Evolutionary conservation across 2,329 filamentous ascomycete genomes (phyloP).

Genomic region (Pseudogymnoascus destructans): DNA sequence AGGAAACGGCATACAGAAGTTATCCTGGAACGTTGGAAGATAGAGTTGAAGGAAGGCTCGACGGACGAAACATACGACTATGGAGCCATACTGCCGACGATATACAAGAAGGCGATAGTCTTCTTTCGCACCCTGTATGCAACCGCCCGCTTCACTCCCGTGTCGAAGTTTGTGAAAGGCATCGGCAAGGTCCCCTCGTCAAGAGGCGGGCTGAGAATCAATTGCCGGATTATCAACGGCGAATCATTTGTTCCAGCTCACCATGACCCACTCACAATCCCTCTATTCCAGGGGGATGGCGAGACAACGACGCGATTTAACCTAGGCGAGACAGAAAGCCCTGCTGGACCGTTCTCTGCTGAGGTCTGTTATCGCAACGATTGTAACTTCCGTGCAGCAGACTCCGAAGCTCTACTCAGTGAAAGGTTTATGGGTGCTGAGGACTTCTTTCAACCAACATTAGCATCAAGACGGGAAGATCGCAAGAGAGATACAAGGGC

Average conservation of each 20-base stretch:
- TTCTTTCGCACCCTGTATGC: constrained; percentile 83
- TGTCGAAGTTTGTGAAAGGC: constrained; percentile 68
- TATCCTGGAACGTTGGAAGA: constrained; percentile 78
- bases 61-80: constrained; percentile 41
- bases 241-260: constrained; percentile 37
- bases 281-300: constrained; percentile 49
- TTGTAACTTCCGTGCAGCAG: constrained; percentile 82
- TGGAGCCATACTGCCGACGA: constrained; percentile 57
- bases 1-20: constrained; percentile 51
- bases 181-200: constrained; percentile 55
- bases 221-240: constrained; percentile 64
- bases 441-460: constrained; percentile 68
- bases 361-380: constrained; percentile 76
- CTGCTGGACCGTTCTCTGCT: constrained; percentile 70
- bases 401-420: constrained; percentile 79
- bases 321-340: constrained; percentile 76
- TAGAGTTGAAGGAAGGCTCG: constrained; percentile 58
- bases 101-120: constrained; percentile 96
- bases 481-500: constrained; percentile 28
- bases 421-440: constrained; percentile 88
- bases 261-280: constrained; percentile 57
- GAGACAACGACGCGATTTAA: constrained; percentile 62
- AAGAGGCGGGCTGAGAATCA: constrained; percentile 53
- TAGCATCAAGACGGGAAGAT: constrained; percentile 32
- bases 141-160: constrained; percentile 68